Conservation (phyloP, 2,329 filamentous ascomycete genomes). For the Phyllachora maydis region DNA sequence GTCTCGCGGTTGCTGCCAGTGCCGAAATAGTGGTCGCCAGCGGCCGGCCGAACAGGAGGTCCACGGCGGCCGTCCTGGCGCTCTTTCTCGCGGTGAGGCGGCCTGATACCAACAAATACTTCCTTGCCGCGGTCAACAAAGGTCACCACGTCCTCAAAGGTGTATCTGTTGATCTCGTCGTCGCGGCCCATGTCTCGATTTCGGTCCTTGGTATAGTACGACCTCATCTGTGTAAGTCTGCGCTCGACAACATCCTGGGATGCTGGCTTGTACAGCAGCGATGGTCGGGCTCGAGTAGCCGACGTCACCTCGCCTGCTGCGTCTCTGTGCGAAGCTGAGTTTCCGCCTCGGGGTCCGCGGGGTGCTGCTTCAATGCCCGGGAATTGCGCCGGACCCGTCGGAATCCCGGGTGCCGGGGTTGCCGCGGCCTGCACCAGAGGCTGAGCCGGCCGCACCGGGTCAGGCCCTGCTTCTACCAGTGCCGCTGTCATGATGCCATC, state of each 20-base stretch:
- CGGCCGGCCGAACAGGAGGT: too few species aligned
- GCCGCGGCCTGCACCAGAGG: too few species aligned
- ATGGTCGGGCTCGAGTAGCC: constrained; percentile 19
- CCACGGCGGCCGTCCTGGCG: constrained; percentile 15
- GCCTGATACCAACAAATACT: constrained; percentile 42
- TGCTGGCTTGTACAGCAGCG: constrained; percentile 33
- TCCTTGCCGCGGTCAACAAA: constrained; percentile 58
- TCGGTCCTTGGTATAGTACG: constrained; percentile 21
- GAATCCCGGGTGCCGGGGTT: too few species aligned
- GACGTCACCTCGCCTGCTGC: constrained; percentile 3
- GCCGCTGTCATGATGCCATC: constrained; percentile 30
- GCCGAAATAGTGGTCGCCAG: too few species aligned
- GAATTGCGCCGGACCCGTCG: constrained; percentile 7
- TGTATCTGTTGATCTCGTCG: constrained; percentile 47
- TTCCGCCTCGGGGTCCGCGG: constrained; percentile 3
- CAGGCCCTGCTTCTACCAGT: too few species aligned
- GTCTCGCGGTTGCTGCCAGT: too few species aligned
- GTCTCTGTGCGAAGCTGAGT: too few species aligned
- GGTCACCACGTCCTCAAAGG: constrained; percentile 43
- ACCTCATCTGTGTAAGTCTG: constrained; percentile 36
- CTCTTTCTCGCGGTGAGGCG: constrained; percentile 29
- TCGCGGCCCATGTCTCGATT: constrained; percentile 20
- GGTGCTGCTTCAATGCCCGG: too few species aligned
- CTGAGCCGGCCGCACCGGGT: too few species aligned
- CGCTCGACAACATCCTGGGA: constrained; percentile 38